phyloP scores from a whole-genome alignment of 2,329 filamentous ascomycete genomes.

The Diaporthe amygdali region DNA sequence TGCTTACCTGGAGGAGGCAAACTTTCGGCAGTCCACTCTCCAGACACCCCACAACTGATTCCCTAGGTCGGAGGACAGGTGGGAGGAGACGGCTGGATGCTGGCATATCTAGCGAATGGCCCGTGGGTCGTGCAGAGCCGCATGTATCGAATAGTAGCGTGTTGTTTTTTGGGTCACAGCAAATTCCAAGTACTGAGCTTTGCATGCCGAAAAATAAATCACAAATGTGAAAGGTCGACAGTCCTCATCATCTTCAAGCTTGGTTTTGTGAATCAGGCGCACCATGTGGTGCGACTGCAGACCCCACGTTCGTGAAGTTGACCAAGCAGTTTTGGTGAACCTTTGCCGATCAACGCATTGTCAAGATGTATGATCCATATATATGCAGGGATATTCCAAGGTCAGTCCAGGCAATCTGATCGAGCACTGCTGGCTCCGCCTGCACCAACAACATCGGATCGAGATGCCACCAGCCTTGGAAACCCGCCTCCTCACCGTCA shows the following conservation, averaged over 20 bases:
- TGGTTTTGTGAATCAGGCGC: neutral
- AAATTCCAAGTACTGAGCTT: slow-evolving; percentile 11
- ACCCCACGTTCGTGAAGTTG: neutral
- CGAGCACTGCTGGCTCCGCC: neutral
- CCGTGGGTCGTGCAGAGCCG: slow-evolving; percentile 1
- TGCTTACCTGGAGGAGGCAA: neutral
- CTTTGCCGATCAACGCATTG: neutral
- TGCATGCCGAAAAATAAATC: neutral
- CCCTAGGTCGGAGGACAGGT: neutral
- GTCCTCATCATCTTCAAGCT: neutral
- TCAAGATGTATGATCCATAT: too few relatives aligned
- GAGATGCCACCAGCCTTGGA: neutral
- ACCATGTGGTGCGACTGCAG: neutral
- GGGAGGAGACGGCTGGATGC: neutral
- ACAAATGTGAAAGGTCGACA: neutral
- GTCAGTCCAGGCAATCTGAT: too few relatives aligned
- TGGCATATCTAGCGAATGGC: slow-evolving; percentile 6
- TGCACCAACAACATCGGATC: neutral
- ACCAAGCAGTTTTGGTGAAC: too few relatives aligned
- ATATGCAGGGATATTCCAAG: neutral
- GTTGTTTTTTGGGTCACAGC: slow-evolving; percentile 9
- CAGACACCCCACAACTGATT: neutral
- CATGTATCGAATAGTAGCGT: slow-evolving; percentile 18
- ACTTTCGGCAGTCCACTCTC: neutral
- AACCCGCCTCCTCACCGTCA: too few relatives aligned